phyloP scores from a whole-genome alignment of 2,329 filamentous ascomycete species.

The Ilyonectria mors-panacis region DNA sequence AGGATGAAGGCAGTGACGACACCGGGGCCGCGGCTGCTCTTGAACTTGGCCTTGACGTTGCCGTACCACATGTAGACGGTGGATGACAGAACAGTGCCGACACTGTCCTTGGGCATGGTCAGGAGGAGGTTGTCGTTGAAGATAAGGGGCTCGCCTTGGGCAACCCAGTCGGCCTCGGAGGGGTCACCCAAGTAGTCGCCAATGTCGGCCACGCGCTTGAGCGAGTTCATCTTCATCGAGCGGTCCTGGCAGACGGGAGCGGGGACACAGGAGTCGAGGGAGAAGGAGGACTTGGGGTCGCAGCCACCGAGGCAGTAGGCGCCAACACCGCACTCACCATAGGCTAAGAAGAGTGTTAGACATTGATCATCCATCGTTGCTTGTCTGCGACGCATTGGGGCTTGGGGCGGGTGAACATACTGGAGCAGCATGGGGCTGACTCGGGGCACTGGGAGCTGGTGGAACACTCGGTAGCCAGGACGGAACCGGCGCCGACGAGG shows the following conservation, averaged over 20 bases:
- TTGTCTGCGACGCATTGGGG: background rate
- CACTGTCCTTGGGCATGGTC: constrained; percentile 89
- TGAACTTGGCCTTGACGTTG: constrained; percentile 87
- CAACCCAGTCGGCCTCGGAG: constrained; percentile 87
- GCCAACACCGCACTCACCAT: constrained; percentile 92
- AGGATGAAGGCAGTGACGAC: constrained; percentile 98
- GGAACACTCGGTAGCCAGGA: constrained; percentile 64
- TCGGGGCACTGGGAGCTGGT: constrained; percentile 75
- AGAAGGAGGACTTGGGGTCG: constrained; percentile 87
- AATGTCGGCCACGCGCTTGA: constrained; percentile 79
- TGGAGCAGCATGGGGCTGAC: constrained; percentile 82
- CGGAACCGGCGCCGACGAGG: constrained; percentile 52
- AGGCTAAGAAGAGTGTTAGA: constrained; percentile 70
- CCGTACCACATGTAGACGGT: constrained; percentile 98
- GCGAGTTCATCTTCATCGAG: constrained; percentile 80
- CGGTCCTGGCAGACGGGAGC: constrained; percentile 84
- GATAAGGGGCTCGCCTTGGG: constrained; percentile 80
- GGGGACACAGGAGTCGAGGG: constrained; percentile 87
- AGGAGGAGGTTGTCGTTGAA: constrained; percentile 82
- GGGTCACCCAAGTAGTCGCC: constrained; percentile 90
- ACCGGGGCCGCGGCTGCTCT: constrained; percentile 86
- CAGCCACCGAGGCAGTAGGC: constrained; percentile 97
- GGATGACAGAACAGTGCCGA: constrained; percentile 87
- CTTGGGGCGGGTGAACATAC: constrained; percentile 67
- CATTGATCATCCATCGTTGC: background rate